A percentile compares a stretch with the other conserved stretches of the same genome.
phyloP scores from a whole-genome alignment of 768 basidiomycete genomes.

The Auriculariales sp. region DNA sequence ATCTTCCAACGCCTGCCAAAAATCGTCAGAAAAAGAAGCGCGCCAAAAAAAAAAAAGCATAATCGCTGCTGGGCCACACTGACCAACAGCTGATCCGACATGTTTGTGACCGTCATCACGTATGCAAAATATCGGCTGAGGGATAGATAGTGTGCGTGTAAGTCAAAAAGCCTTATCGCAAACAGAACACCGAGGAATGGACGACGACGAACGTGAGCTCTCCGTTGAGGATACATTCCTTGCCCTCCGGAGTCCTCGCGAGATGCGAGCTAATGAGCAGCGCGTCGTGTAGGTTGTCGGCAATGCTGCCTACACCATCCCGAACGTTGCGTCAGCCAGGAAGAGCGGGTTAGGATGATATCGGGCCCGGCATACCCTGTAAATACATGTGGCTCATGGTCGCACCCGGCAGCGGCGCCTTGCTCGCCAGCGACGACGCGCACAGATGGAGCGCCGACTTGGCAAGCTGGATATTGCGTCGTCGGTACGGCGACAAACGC shows the following conservation, averaged over 20 bases:
- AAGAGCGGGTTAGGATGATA: no score
- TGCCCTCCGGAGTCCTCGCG: slow-evolving; percentile 11
- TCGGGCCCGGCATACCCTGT: background rate
- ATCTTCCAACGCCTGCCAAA: slow-evolving; percentile 9
- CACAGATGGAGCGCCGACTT: slow-evolving; percentile 10
- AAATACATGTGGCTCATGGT: slow-evolving; percentile 6
- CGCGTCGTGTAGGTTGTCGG: slow-evolving; percentile 11
- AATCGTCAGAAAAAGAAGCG: background rate
- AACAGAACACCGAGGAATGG: no score
- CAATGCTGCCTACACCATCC: background rate
- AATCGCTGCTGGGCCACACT: no score
- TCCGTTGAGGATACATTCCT: slow-evolving; percentile 7
- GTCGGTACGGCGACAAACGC: slow-evolving; percentile 11
- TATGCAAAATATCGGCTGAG: slow-evolving; percentile 9
- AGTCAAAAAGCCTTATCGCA: background rate
- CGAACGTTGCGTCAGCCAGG: background rate
- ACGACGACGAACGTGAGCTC: slow-evolving; percentile 10
- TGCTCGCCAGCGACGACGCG: slow-evolving; percentile 12
- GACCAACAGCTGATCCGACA: slow-evolving; percentile 5
- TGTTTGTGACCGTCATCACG: slow-evolving; percentile 7
- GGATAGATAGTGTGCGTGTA: background rate
- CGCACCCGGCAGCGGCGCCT: slow-evolving; percentile 12
- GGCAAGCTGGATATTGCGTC: slow-evolving; percentile 7
- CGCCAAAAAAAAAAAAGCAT: background rate
- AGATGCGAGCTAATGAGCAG: slow-evolving; percentile 11